These are phyloP conservation scores for Amauroascus niger DNA, from an alignment of 2,329 filamentous ascomycete genomes.

Conservation along the genomic window DNA sequence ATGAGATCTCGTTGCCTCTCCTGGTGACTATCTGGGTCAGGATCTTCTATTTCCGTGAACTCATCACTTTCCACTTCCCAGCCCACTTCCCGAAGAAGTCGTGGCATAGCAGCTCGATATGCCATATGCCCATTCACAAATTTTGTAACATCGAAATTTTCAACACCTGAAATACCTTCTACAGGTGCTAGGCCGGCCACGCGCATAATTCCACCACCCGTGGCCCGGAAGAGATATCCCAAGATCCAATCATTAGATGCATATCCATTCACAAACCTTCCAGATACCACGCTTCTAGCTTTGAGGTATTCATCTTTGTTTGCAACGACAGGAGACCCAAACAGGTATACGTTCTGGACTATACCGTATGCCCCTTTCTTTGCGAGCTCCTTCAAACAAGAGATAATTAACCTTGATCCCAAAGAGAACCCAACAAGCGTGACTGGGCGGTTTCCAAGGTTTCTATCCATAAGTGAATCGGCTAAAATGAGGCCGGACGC, in stretches of 20 bases:
- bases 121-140: constrained; percentile 90
- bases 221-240: constrained; percentile 88
- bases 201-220: constrained; percentile 79
- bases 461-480: constrained; percentile 84
- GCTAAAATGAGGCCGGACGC: constrained; percentile 84
- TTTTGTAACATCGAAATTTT: constrained; percentile 82
- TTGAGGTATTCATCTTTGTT: constrained; percentile 82
- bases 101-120: constrained; percentile 86
- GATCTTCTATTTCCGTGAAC: constrained; percentile 93
- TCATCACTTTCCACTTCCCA: constrained; percentile 90
- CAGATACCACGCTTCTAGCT: constrained; percentile 72
- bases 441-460: constrained; percentile 79
- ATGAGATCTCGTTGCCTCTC: constrained; percentile 86
- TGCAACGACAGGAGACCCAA: constrained; percentile 82
- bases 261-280: constrained; percentile 92
- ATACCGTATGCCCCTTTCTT: constrained; percentile 75
- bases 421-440: constrained; percentile 93
- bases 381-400: constrained; percentile 77
- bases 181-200: constrained; percentile 75
- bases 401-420: constrained; percentile 84
- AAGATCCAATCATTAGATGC: constrained; percentile 95
- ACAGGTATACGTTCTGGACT: constrained; percentile 90
- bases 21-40: constrained; percentile 86
- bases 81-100: constrained; percentile 72
- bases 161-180: constrained; percentile 65